Percentiles rank a stretch among this genome's conserved stretches.
Conservation (phyloP, 2,329 filamentous ascomycete genomes). For the Colletotrichum horii region DNA sequence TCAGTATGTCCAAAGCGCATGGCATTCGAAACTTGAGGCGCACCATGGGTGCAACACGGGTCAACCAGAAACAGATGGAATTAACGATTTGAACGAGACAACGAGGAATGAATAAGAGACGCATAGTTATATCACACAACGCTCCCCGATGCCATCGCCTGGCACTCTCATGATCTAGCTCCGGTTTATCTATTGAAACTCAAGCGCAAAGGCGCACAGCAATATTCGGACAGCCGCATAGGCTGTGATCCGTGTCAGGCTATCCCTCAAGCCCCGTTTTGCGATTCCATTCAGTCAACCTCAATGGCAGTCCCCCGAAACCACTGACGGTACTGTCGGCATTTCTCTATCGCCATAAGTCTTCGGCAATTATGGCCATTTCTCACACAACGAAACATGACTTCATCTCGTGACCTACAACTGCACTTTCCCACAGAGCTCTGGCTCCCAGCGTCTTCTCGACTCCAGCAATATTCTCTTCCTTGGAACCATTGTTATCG, state of each 20-base stretch:
- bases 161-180: not conserved
- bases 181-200: not conserved
- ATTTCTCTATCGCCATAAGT: not conserved
- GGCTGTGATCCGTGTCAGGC: not conserved
- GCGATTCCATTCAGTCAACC: not conserved
- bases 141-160: not conserved
- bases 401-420: not conserved
- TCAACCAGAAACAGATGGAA: not conserved
- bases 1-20: not conserved
- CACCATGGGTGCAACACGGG: not conserved
- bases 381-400: not conserved
- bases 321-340: not conserved
- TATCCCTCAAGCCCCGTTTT: not conserved
- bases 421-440: not conserved
- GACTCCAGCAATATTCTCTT: not conserved
- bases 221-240: not conserved
- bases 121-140: not conserved
- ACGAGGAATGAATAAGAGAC: not conserved
- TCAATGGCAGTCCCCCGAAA: not conserved
- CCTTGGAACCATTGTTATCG: not conserved
- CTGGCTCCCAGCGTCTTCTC: not conserved
- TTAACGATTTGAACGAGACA: not conserved
- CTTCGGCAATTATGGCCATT: not conserved
- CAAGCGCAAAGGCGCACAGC: not conserved
- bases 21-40: not conserved